Base-by-base conservation (phyloP, 768 basidiomycete species). In the Lyophyllum semitale region DNA sequence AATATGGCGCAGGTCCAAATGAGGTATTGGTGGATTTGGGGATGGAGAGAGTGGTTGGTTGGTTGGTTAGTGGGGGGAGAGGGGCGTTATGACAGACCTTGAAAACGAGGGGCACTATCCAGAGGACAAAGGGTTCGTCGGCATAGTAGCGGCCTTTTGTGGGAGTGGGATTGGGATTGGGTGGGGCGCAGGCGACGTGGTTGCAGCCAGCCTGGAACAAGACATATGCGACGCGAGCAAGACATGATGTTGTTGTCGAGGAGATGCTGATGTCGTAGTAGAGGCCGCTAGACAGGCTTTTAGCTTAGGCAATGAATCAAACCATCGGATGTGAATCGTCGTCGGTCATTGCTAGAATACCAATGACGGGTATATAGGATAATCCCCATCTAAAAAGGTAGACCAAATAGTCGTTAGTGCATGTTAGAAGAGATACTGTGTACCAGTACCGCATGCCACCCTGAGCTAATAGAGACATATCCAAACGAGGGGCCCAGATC, bases 111-210 rank as follows among this genome's bases (percentile, higher is more conserved):
- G 81, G 79, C 0, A 81, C 81, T 15, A 82, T 76, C 45, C 79
- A 77, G 23, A 82, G 68, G 49, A 77, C 61, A 56, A 71, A 72
- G 22, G 69, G 69, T 57, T 77, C 74, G 29, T 76, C 67, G 8
- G 73, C 75, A 59, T 81, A 74, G 59, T 78, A 81, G 11, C 80
- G 77, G 26, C 68, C 71, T 44, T 78, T 79, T 27, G 62, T 47
- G 7, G 73, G 76, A 0, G 81, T 78, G 23, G 76, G 78, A n/a
- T n/a, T n/a, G n/a, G n/a, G n/a, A 60, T 81, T 79, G 1, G 81
- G 81, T 0, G 81, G 78, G 2, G 75, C 75, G 61, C 71, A 77
- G 3, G 81, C 81, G 6, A 70, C 57, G 51, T 80, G 74, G 58
- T 80, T 78, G 68, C 67, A 69, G 42, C 70, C 29, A 20, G 77